phyloP scores from a whole-genome alignment of 352 stramenopile genomes.

The Globisporangium heterothallicum region DNA sequence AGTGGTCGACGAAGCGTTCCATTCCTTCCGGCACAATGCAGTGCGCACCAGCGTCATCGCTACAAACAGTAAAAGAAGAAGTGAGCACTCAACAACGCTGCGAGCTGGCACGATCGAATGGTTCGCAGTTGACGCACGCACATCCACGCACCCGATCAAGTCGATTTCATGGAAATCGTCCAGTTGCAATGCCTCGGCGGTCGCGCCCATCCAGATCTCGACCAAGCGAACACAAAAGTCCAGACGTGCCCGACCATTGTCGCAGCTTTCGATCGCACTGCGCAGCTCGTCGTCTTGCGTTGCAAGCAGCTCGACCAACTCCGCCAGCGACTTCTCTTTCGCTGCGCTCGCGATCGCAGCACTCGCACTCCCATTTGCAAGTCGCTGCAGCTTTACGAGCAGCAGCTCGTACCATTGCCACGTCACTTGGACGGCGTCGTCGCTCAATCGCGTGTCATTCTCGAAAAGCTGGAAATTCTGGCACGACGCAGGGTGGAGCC shows the following conservation, averaged over 20 bases:
- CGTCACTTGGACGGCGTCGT: conserved; percentile 27
- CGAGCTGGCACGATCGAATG: too few species aligned
- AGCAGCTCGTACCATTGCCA: conserved; percentile 42
- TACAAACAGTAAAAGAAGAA: conserved; percentile 9
- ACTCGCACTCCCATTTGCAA: conserved; percentile 13
- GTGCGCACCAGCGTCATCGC: conserved; percentile 43
- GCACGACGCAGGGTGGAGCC: conserved; percentile 45
- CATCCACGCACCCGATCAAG: conserved; percentile 54
- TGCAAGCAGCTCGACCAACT: conserved; percentile 32
- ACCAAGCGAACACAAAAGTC: conserved; percentile 41
- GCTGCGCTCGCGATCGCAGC: conserved; percentile 3
- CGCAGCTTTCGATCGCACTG: conserved; percentile 6
- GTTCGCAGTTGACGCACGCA: too few species aligned
- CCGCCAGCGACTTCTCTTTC: conserved; percentile 22
- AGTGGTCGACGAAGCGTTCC: conserved; percentile 39
- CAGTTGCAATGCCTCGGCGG: conserved; percentile 42
- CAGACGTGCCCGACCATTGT: conserved; percentile 24
- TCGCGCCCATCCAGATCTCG: conserved; percentile 55
- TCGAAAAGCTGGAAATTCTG: conserved; percentile 43
- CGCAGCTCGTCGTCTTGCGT: conserved; percentile 17
- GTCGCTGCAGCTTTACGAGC: conserved; percentile 34
- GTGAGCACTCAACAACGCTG: not conserved
- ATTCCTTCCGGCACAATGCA: conserved; percentile 46
- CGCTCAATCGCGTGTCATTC: conserved; percentile 17
- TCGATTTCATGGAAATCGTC: conserved; percentile 52